Conservation (phyloP, 345 rosid genomes). For the Balakata baccata region DNA sequence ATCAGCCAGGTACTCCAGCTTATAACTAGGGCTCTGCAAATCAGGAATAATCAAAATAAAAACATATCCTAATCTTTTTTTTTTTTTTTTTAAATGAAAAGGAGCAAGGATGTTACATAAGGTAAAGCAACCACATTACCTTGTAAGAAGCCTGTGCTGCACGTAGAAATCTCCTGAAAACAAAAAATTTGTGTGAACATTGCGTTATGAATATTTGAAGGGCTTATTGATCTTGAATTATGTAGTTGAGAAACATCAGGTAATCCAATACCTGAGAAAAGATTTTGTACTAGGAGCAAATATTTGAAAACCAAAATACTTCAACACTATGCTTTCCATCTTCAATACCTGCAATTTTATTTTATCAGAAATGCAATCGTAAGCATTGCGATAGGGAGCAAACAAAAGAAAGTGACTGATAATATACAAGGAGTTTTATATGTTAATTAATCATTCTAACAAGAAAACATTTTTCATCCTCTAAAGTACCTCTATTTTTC, state of each 20-base stretch:
- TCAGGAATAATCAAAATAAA: constrained; percentile 12
- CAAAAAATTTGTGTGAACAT: constrained; percentile 1
- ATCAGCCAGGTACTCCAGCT: constrained; percentile 70
- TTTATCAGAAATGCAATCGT: constrained; percentile 10
- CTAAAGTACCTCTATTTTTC: neutral
- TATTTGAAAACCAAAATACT: constrained; percentile 63
- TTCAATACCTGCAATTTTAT: constrained; percentile 51
- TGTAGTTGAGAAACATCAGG: constrained; percentile 1
- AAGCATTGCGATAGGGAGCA: constrained; percentile 4
- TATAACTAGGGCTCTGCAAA: constrained; percentile 68
- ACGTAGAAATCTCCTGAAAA: constrained; percentile 76
- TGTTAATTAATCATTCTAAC: neutral
- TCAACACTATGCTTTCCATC: constrained; percentile 70
- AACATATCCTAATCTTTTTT: constrained; percentile 17
- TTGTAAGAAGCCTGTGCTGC: constrained; percentile 74
- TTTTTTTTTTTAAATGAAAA: neutral
- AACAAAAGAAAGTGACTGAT: neutral
- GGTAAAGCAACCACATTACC: constrained; percentile 38
- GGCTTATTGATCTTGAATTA: neutral
- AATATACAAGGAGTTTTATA: neutral
- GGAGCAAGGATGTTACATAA: neutral
- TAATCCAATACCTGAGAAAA: constrained; percentile 64
- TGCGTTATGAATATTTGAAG: constrained; percentile 12
- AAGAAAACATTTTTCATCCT: constrained; percentile 1
- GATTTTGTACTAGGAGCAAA: constrained; percentile 72